Evolutionary conservation across 139 green algal genomes (phyloP).

Genomic region (Coccomyxa sp.): DNA sequence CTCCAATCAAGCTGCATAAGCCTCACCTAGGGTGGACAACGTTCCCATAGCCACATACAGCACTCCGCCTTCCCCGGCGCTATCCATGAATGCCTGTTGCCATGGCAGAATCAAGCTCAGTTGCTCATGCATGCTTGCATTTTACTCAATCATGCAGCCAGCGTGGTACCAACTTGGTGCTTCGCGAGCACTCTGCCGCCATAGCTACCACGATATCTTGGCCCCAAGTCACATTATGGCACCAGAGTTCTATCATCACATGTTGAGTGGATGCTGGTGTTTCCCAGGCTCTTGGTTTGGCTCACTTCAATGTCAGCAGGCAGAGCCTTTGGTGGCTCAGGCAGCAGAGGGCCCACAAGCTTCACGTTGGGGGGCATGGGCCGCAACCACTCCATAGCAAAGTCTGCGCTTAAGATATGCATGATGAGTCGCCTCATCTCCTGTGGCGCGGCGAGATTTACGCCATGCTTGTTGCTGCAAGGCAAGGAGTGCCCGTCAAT

Average conservation of each 20-base stretch:
- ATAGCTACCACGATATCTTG: not conserved
- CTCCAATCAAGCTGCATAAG: not conserved
- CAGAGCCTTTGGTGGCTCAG: not conserved
- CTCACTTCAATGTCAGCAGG: not conserved
- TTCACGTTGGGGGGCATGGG: not conserved
- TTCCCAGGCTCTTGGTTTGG: not conserved
- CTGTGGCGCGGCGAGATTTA: not conserved
- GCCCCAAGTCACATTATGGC: not conserved
- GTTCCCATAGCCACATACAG: constrained; percentile 5
- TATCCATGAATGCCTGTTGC: constrained; percentile 17
- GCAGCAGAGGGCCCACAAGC: not conserved
- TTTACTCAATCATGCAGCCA: not conserved
- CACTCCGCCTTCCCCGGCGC: constrained; percentile 8
- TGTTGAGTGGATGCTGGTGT: not conserved
- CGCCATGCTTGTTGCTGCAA: not conserved
- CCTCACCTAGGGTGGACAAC: not conserved
- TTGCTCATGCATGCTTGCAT: not conserved
- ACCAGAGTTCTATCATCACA: not conserved
- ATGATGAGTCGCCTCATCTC: not conserved
- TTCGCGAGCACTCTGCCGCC: not conserved
- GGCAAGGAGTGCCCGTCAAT: too few species aligned
- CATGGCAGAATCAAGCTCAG: not conserved
- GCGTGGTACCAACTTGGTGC: not conserved
- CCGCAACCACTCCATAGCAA: not conserved
- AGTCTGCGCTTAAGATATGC: not conserved